phyloP scores from a whole-genome alignment of 805 yeast species.

The Lachancea meyersii region DNA sequence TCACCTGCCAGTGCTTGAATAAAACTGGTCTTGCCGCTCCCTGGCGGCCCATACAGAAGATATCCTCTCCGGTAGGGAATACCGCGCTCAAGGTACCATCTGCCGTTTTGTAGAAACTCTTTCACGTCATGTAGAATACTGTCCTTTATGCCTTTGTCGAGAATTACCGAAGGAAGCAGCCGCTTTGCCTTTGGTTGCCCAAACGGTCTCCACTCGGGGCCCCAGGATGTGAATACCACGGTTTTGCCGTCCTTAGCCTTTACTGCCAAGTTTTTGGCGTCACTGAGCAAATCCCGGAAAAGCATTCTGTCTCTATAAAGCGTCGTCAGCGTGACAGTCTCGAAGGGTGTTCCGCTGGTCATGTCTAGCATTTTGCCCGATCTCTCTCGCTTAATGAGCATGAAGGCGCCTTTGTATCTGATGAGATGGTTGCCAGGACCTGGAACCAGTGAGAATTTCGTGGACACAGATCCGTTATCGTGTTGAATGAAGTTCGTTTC shows the following conservation, averaged over 20 bases:
- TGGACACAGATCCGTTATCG: slow-evolving; percentile 83
- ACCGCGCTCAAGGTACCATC: slow-evolving; percentile 95
- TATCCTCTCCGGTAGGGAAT: slow-evolving; percentile 96
- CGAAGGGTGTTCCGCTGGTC: slow-evolving; percentile 90
- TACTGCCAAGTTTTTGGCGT: slow-evolving; percentile 80
- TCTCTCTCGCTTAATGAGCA: slow-evolving; percentile 83
- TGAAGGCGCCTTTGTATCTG: slow-evolving; percentile 77
- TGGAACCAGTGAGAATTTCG: slow-evolving; percentile 87
- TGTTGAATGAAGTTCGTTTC: slow-evolving; percentile 83
- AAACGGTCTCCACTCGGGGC: slow-evolving; percentile 98
- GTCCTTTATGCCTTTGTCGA: slow-evolving; percentile 71
- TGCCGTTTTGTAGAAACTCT: slow-evolving; percentile 72
- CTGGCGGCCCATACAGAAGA: slow-evolving; percentile 93
- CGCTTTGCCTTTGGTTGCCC: slow-evolving; percentile 92
- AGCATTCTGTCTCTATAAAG: slow-evolving; percentile 71
- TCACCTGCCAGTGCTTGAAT: slow-evolving; percentile 97
- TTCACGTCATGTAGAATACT: slow-evolving; percentile 61
- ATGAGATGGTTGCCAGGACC: slow-evolving; percentile 96
- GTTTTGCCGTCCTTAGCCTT: slow-evolving; percentile 86
- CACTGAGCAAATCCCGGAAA: slow-evolving; percentile 64
- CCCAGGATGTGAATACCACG: slow-evolving; percentile 89
- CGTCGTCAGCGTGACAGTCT: slow-evolving; percentile 91
- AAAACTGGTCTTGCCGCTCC: slow-evolving; percentile 92
- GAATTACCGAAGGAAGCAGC: slow-evolving; percentile 73
- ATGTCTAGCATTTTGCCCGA: slow-evolving; percentile 83